phyloP scores from a whole-genome alignment of 768 basidiomycete species.

The Hydnum rufescens region DNA sequence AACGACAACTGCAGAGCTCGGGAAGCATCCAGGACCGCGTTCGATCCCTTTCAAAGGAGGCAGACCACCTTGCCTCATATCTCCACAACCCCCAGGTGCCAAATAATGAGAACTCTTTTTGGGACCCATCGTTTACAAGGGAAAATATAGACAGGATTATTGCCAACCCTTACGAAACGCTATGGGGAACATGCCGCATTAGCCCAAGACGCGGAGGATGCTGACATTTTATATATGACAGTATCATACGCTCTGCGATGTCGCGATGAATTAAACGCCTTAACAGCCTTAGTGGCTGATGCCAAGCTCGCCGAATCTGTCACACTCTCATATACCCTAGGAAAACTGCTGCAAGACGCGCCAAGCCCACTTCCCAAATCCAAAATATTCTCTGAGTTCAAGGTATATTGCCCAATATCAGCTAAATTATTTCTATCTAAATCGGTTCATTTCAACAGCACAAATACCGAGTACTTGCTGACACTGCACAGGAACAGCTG shows the following conservation, averaged over 20 bases:
- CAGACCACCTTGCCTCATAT: slow-evolving; percentile 29
- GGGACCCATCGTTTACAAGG: too few species aligned
- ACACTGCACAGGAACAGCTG: slow-evolving; percentile 11
- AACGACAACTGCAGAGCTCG: slow-evolving; percentile 40
- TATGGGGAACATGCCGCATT: slow-evolving; percentile 42
- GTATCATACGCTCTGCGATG: slow-evolving; percentile 37
- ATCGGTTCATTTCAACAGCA: too few species aligned
- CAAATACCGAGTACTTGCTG: slow-evolving; percentile 3
- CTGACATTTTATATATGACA: slow-evolving; percentile 29
- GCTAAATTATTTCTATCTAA: too few species aligned
- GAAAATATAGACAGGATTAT: slow-evolving; percentile 61
- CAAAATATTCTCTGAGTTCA: slow-evolving; percentile 17
- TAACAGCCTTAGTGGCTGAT: slow-evolving; percentile 28
- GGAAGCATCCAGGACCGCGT: slow-evolving; percentile 43
- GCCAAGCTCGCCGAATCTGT: slow-evolving; percentile 52
- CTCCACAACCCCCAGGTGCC: slow-evolving; percentile 42
- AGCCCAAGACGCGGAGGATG: slow-evolving; percentile 41
- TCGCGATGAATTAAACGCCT: slow-evolving; percentile 25
- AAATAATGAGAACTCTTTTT: too few species aligned
- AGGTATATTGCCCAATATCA: slow-evolving; percentile 3
- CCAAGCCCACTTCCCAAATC: slow-evolving; percentile 34
- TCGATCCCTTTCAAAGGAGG: slow-evolving; percentile 29
- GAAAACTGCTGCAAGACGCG: slow-evolving; percentile 25
- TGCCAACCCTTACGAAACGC: slow-evolving; percentile 34
- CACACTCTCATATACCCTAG: slow-evolving; percentile 23